Percentiles rank a stretch among this genome's conserved stretches.
These are phyloP conservation scores for Botrytis squamosa DNA, from an alignment of 2,329 filamentous ascomycete genomes.

Conservation along the genomic window DNA sequence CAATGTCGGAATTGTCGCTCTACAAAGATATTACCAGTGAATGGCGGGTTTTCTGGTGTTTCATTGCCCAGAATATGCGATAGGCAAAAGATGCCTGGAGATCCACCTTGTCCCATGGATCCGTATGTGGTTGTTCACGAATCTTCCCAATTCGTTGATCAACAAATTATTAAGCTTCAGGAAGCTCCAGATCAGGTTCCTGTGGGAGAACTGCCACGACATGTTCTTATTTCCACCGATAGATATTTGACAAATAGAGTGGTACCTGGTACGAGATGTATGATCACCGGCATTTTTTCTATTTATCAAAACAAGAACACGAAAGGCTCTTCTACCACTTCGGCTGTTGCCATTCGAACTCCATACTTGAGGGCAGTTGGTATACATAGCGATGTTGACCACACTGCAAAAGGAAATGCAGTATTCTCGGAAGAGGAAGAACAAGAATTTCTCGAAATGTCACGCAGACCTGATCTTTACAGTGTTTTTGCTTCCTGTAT, in stretches of 20 bases:
- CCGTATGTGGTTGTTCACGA: slow-evolving; percentile 97
- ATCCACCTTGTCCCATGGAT: slow-evolving; percentile 84
- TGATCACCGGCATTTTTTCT: slow-evolving; percentile 94
- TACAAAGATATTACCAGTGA: slow-evolving; percentile 66
- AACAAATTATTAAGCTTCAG: slow-evolving; percentile 96
- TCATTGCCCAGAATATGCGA: slow-evolving; percentile 79
- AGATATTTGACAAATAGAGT: slow-evolving; percentile 93
- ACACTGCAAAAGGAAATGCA: slow-evolving; percentile 79
- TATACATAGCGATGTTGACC: slow-evolving; percentile 85
- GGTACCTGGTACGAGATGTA: slow-evolving; percentile 91
- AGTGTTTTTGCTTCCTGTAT: slow-evolving; percentile 87
- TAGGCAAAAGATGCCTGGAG: slow-evolving; percentile 61
- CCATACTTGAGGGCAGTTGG: slow-evolving; percentile 92
- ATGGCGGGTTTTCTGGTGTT: slow-evolving; percentile 84
- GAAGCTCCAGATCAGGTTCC: slow-evolving; percentile 97
- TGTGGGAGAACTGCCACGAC: slow-evolving; percentile 89
- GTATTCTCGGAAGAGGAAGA: slow-evolving; percentile 94
- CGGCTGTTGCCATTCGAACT: slow-evolving; percentile 90
- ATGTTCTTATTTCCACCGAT: slow-evolving; percentile 95
- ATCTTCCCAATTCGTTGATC: slow-evolving; percentile 90
- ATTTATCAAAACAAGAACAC: slow-evolving; percentile 93
- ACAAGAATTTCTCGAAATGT: slow-evolving; percentile 92
- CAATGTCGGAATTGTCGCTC: slow-evolving; percentile 86
- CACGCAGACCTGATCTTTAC: slow-evolving; percentile 88
- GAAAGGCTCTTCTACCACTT: slow-evolving; percentile 69